Evolutionary conservation across 2,329 filamentous ascomycete genomes (phyloP).

Genomic region (Ophiostoma himal-ulmi): DNA sequence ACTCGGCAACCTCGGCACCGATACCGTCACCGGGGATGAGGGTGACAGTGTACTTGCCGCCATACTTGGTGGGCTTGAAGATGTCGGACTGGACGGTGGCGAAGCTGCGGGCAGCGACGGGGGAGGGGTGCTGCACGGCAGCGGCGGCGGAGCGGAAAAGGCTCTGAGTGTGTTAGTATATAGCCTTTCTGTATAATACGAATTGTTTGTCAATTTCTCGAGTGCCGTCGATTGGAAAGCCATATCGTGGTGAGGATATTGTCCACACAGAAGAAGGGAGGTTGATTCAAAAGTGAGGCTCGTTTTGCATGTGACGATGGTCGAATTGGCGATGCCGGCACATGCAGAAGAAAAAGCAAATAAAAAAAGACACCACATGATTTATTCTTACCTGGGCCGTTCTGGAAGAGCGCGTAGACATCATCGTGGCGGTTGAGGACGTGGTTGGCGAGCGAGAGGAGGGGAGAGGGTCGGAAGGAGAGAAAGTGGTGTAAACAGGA

Average conservation of each 20-base stretch:
- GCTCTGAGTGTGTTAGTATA: slow-evolving; percentile 37
- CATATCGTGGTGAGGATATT: not conserved
- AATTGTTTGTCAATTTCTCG: too few relatives aligned
- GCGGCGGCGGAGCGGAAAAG: slow-evolving; percentile 44
- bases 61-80: slow-evolving; percentile 98
- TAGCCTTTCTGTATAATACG: not conserved
- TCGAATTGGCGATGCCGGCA: not conserved
- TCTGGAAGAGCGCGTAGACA: slow-evolving; percentile 53
- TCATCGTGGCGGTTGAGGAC: slow-evolving; percentile 39
- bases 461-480: slow-evolving; percentile 3
- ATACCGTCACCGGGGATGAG: slow-evolving; percentile 99
- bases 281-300: slow-evolving; percentile 19
- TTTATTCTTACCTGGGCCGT: slow-evolving; percentile 49
- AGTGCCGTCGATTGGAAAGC: too few relatives aligned
- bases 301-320: slow-evolving; percentile 21
- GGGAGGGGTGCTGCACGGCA: slow-evolving; percentile 36
- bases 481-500: slow-evolving; percentile 18
- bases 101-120: slow-evolving; percentile 49
- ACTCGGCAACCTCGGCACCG: slow-evolving; percentile 94
- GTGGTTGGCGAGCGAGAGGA: slow-evolving; percentile 24
- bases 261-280: not conserved
- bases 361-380: not conserved
- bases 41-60: slow-evolving; percentile 98
- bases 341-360: not conserved
- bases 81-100: slow-evolving; percentile 89